These are phyloP conservation scores for Microbotryum saponariae DNA, from an alignment of 1,284 basidiomycete genomes.

Conservation along the genomic window DNA sequence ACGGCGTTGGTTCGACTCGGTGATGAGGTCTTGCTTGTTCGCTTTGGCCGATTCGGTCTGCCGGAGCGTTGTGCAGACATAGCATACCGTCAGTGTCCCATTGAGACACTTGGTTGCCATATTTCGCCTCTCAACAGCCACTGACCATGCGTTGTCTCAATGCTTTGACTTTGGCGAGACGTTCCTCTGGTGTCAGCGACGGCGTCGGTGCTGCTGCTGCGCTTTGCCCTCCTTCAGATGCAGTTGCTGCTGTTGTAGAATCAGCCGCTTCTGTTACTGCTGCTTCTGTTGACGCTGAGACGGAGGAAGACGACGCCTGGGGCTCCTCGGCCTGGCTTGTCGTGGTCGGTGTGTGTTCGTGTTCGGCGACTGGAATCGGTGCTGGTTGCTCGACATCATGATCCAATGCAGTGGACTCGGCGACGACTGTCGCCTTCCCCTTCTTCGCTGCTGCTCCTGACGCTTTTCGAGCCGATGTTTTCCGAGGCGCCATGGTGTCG, in stretches of 20 bases:
- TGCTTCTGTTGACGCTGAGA: too few species aligned
- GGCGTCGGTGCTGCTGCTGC: slow-evolving; percentile 10
- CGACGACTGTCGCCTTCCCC: too few species aligned
- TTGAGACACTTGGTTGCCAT: not conserved
- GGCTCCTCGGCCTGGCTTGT: too few species aligned
- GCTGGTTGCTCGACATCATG: too few species aligned
- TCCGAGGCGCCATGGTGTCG: too few species aligned
- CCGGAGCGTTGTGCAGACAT: slow-evolving; percentile 4
- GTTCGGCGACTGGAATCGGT: too few species aligned
- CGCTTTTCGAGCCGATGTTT: too few species aligned
- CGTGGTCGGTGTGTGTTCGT: too few species aligned
- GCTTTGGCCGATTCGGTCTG: slow-evolving; percentile 68
- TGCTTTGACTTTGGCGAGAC: slow-evolving; percentile 66
- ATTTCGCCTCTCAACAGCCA: slow-evolving; percentile 11
- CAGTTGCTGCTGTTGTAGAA: slow-evolving; percentile 8
- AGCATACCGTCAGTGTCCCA: not conserved
- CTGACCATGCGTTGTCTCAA: slow-evolving; percentile 69
- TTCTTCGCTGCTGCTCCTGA: too few species aligned
- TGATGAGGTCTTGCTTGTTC: slow-evolving; percentile 73
- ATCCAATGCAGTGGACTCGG: too few species aligned
- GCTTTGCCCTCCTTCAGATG: slow-evolving; percentile 7
- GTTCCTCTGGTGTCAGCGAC: slow-evolving; percentile 56
- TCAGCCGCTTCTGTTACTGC: too few species aligned
- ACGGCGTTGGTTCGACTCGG: slow-evolving; percentile 69
- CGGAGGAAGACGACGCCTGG: too few species aligned